Base-by-base conservation (phyloP, 192 early-diverging fungal genomes). In the Entophlyctis helioformis region DNA sequence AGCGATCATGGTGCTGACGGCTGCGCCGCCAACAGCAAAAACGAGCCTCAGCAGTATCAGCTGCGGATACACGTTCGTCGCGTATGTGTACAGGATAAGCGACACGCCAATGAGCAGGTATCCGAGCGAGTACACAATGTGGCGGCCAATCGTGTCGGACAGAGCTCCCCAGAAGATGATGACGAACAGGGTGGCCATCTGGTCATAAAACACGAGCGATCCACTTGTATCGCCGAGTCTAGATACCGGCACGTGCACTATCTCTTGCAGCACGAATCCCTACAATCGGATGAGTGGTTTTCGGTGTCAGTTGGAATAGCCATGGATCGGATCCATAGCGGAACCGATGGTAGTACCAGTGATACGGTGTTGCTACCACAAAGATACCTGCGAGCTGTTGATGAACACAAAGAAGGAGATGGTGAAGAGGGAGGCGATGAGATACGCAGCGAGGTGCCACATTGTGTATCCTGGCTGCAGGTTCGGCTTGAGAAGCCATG, bases 1-100 rank as follows among this genome's bases (percentile, higher is more conserved):
- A 0, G 81, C 73, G 54, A 87, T 71, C 85, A 87, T 85, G 21
- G 71, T 42, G 12, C 66, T 66, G 31, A 56, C 51, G 5, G 72
- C 76, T 3, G 80, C 70, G 0, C 76, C 69, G 8, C 85, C 85
- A 3, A 82, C 24, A 3, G 85, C 75, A 63, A 84, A 87, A 22
- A 85, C 13, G 2, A 83, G 50, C 24, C 80, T 66, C 39, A 62
- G 59, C 3, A 82, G 43, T 0, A 87, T 44, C 57, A 85, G 51
- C 9, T 59, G 52, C 1, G 78, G 73, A 45, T 78, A 83, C 0
- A 83, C 59, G 32, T 69, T 64, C 24, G 54, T 52, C 28, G 72
- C 69, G 44, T 58, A 60, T 0, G 83, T 56, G 48, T 70, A 81
- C 15, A 56, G 26, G 18, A 62, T 49, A 18, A 84, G 44, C 3